Percentiles rank a stretch among this genome's conserved stretches.
Evolutionary conservation across 352 stramenopile genomes (phyloP).

Genomic region (Discostella stelligera): DNA sequence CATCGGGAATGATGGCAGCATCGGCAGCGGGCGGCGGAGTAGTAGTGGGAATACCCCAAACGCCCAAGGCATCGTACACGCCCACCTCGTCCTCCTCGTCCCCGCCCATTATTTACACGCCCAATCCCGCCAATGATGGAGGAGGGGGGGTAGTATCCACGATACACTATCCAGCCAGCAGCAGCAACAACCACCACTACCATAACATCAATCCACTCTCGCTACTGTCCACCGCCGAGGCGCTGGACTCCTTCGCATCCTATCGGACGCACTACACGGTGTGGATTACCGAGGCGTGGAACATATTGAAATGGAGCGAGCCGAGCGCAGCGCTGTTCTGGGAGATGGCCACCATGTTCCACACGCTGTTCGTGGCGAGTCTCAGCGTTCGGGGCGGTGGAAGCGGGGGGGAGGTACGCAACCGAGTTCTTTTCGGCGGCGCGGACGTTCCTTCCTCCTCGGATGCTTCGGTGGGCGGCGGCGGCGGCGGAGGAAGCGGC

Average conservation of each 20-base stretch:
- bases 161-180: not conserved
- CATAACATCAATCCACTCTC: constrained; percentile 4
- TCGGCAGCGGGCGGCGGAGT: not conserved
- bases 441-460: too few relatives aligned
- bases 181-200: not conserved
- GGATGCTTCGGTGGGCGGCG: not conserved
- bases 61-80: not conserved
- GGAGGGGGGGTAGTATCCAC: too few relatives aligned
- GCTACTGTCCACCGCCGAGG: constrained; percentile 43
- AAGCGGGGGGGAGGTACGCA: not conserved
- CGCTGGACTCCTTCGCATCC: constrained; percentile 35
- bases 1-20: not conserved
- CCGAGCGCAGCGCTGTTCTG: constrained; percentile 76
- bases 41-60: not conserved
- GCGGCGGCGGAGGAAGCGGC: not conserved
- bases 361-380: constrained; percentile 72
- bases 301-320: constrained; percentile 77
- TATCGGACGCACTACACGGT: constrained; percentile 71
- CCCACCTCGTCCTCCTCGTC: not conserved
- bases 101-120: not conserved
- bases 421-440: not conserved
- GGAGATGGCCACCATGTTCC: constrained; percentile 83
- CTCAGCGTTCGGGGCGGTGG: constrained; percentile 26
- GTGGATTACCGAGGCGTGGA: constrained; percentile 82
- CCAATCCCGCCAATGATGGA: not conserved